Base-by-base conservation (phyloP, 139 green algal species). In the Ettlia oleoabundans region DNA sequence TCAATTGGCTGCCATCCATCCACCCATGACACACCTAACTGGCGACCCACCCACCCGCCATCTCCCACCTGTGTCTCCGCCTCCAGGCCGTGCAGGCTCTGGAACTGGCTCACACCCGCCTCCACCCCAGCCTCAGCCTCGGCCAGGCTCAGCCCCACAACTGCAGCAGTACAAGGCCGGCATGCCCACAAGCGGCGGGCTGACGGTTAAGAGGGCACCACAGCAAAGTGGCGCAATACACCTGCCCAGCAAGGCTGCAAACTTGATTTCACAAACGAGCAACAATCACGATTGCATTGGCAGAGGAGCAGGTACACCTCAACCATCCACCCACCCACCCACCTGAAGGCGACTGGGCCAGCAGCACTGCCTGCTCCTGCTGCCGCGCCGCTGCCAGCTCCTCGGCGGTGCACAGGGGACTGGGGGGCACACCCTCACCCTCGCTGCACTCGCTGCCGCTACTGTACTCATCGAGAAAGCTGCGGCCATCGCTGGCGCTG, bases 81-180 rank as follows among this genome's bases (percentile, higher is more conserved):
- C 62, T 70, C 58, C 1, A 18, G 38, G 28, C 75, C 75, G 6
- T 81, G 75, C 75, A 81, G n/a, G 75, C 75, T 81, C 58, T 61
- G 58, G 40, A 61, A 81, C 38, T 81, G 73, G 35, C n/a, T 41
- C 10, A 67, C 30, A 18, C 40, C 75, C n/a, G n/a, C n/a, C n/a
- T n/a, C n/a, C n/a, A n/a, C n/a, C n/a, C n/a, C n/a, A n/a, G n/a
- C n/a, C 58, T n/a, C 10, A 30, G 43, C 43, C 3, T 30, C 33
- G n/a, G 37, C 69, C 18, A 28, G 37, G 10, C 10, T 61, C n/a
- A 24, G 41, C 40, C 43, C 47, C 33, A 19, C 42, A 19, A 33
- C 32, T 64, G 70, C 70, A 22, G 47, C 47, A 58, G 47, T 24
- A 15, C 13, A 15, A 58, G 47, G 47, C 13, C 10, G 47, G 47